Percentiles rank a stretch among this genome's conserved stretches.
phyloP scores from a whole-genome alignment of 805 yeast genomes.

The Blastobotrys mokoenaii region DNA sequence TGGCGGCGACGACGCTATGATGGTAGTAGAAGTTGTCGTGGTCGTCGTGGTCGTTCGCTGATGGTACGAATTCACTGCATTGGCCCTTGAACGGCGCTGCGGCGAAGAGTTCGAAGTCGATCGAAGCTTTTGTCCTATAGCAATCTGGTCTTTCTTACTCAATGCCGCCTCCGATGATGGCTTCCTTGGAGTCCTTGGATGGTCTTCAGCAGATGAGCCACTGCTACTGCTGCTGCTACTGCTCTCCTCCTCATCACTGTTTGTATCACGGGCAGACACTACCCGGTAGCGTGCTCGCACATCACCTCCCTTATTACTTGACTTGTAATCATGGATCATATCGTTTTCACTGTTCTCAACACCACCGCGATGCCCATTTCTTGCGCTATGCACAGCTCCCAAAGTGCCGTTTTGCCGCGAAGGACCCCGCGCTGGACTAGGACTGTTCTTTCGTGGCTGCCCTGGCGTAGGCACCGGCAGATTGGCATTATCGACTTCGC shows the following conservation, averaged over 20 bases:
- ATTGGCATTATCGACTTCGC: conserved; percentile 53
- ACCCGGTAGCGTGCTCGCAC: not conserved
- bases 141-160: conserved; percentile 17
- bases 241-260: conserved; percentile 7
- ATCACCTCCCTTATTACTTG: not conserved
- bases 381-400: no score
- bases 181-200: conserved; percentile 11
- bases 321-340: not conserved
- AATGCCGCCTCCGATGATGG: conserved; percentile 17
- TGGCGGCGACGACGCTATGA: conserved; percentile 15
- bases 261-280: conserved; percentile 1
- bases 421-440: conserved; percentile 11
- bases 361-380: no score
- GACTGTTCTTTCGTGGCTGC: conserved; percentile 69
- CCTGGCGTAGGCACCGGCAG: conserved; percentile 94
- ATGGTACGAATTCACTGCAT: conserved; percentile 14
- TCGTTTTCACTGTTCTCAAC: no score
- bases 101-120: conserved; percentile 28
- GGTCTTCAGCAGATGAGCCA: no score
- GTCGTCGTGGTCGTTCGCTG: conserved; percentile 19
- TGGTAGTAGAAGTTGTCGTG: conserved; percentile 15
- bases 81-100: conserved; percentile 11
- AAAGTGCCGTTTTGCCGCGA: no score
- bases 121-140: conserved; percentile 24
- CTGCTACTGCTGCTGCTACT: no score